A percentile compares a stretch with the other conserved stretches of the same genome.
Evolutionary conservation across 108 stramenopile species (phyloP).

Genomic region (Epipyxis sp.): DNA sequence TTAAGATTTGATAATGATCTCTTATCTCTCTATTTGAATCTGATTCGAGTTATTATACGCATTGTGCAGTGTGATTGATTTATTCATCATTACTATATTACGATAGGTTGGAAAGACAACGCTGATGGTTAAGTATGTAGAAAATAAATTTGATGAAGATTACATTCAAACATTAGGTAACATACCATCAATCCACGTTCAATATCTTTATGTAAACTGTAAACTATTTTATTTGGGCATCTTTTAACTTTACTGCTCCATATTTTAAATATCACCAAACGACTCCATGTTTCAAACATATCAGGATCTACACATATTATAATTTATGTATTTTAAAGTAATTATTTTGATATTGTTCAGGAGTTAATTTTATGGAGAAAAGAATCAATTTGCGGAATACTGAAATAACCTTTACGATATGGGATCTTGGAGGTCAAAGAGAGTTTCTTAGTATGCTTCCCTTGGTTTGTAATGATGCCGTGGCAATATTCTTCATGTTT

Average conservation of each 20-base stretch:
- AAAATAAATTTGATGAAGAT: constrained; percentile 62
- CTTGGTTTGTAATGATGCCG: constrained; percentile 61
- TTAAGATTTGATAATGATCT: too few species aligned
- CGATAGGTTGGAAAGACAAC: constrained; percentile 60
- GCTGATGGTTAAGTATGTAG: constrained; percentile 64
- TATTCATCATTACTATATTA: background rate
- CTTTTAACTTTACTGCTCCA: background rate
- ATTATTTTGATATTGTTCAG: constrained; percentile 37
- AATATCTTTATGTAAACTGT: background rate
- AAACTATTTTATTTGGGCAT: background rate
- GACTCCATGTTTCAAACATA: too few species aligned
- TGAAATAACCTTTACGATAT: constrained; percentile 60
- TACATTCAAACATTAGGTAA: constrained; percentile 63
- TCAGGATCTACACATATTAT: background rate
- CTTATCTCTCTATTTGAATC: too few species aligned
- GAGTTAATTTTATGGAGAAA: constrained; percentile 67
- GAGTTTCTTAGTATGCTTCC: constrained; percentile 61
- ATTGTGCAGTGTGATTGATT: too few species aligned
- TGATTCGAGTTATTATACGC: too few species aligned
- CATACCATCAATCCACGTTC: background rate
- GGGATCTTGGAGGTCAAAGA: constrained; percentile 63
- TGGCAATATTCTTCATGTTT: constrained; percentile 63
- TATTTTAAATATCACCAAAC: too few species aligned
- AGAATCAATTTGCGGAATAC: constrained; percentile 57
- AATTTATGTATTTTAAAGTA: background rate